A percentile compares a stretch with the other conserved stretches of the same genome.
These are phyloP conservation scores for Cocos nucifera DNA, from an alignment of 176 grass and related monocot genomes.

Conservation along the genomic window DNA sequence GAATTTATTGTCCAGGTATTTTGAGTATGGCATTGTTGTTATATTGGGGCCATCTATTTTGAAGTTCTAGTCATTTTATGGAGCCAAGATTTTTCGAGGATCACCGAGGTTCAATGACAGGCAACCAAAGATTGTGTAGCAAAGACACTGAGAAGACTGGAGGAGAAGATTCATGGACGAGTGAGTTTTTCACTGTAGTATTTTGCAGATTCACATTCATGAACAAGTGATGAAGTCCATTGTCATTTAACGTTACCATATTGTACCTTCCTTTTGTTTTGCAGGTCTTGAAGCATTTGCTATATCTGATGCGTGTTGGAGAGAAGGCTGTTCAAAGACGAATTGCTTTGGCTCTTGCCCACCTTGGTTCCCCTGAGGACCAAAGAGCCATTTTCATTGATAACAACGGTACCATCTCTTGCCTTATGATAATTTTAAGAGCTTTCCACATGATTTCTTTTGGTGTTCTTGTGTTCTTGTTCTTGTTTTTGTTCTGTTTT, in stretches of 20 bases:
- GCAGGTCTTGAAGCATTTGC: slow-evolving; percentile 83
- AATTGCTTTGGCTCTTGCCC: slow-evolving; percentile 89
- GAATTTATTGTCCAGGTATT: slow-evolving; percentile 96
- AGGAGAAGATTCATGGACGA: slow-evolving; percentile 94
- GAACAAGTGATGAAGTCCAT: too few species aligned
- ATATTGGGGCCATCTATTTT: too few species aligned
- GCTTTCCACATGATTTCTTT: too few species aligned
- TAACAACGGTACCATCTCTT: slow-evolving; percentile 54
- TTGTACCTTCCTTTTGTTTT: slow-evolving; percentile 6
- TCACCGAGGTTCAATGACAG: slow-evolving; percentile 24
- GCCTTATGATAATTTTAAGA: too few species aligned
- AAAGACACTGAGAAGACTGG: slow-evolving; percentile 93
- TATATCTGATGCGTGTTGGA: slow-evolving; percentile 88
- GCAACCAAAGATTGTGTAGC: slow-evolving; percentile 99
- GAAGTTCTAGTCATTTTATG: not conserved
- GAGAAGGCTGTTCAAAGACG: slow-evolving; percentile 85
- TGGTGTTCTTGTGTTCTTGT: not conserved
- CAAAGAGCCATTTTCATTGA: slow-evolving; percentile 93
- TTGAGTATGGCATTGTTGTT: not conserved
- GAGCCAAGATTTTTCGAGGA: not conserved
- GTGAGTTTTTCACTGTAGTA: slow-evolving; percentile 32
- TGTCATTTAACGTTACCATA: too few species aligned
- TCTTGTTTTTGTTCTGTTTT: slow-evolving; percentile 18
- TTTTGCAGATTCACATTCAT: too few species aligned
- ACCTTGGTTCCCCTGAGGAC: slow-evolving; percentile 83